Conservation (phyloP, 176 grass and related monocot species). For the Dendrocalamus sinicus region DNA sequence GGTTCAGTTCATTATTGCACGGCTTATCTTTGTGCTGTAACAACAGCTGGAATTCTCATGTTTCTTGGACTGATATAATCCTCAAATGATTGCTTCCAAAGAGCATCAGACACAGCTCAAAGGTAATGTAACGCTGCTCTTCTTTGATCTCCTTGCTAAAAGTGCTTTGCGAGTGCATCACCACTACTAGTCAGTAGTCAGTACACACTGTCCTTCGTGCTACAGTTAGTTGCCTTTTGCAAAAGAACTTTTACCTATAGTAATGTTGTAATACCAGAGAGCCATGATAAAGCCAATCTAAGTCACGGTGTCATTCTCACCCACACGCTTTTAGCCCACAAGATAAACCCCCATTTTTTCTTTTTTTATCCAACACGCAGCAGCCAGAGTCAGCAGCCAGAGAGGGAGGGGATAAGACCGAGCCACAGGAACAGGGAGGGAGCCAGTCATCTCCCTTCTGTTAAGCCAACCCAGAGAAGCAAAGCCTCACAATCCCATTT, state of each 20-base stretch:
- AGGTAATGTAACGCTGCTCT: constrained; percentile 22
- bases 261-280: no score
- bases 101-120: neutral
- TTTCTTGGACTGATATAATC: constrained; percentile 19
- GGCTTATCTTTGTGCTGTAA: constrained; percentile 38
- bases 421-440: no score
- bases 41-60: constrained; percentile 31
- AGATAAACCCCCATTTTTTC: no score
- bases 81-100: constrained; percentile 38
- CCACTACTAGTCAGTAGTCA: constrained; percentile 7
- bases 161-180: constrained; percentile 8
- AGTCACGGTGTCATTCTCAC: no score
- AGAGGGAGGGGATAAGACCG: no score
- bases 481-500: no score
- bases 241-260: neutral
- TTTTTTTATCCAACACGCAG: no score
- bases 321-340: no score
- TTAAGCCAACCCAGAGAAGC: no score
- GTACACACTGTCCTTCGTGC: neutral
- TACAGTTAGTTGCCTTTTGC: constrained; percentile 21
- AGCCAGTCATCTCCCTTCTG: no score
- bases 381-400: no score
- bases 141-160: constrained; percentile 11
- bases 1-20: constrained; percentile 18
- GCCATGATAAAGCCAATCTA: no score